Conservation (phyloP, 345 rosid species). For the Balakata baccata region DNA sequence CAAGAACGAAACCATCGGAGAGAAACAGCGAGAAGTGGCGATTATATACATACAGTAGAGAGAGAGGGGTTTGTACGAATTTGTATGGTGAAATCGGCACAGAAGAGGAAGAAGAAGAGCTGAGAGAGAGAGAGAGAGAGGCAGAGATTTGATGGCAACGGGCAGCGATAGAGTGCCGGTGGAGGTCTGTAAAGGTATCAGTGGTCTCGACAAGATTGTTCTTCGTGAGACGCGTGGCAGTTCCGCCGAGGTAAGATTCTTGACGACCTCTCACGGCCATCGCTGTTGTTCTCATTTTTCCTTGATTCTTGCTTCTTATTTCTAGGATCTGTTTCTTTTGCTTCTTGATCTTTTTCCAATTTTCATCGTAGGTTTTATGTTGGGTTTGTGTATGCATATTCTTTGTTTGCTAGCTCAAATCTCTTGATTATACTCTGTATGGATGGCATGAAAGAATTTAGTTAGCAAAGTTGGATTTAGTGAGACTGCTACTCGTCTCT, state of each 20-base stretch:
- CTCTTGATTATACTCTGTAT: neutral
- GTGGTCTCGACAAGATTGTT: constrained; percentile 71
- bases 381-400: neutral
- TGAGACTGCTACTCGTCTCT: too few species aligned
- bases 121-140: neutral
- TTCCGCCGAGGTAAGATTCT: constrained; percentile 59
- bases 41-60: neutral
- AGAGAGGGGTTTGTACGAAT: neutral
- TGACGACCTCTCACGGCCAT: neutral
- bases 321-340: neutral
- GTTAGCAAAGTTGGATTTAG: too few species aligned
- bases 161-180: constrained; percentile 22
- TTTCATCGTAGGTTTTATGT: neutral
- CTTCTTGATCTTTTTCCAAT: neutral
- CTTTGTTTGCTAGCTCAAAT: neutral
- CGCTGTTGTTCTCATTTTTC: neutral
- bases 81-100: neutral
- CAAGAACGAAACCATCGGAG: neutral
- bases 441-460: neutral
- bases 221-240: constrained; percentile 68
- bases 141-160: constrained; percentile 11
- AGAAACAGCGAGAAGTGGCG: neutral
- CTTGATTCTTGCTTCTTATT: neutral
- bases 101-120: neutral
- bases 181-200: constrained; percentile 57